Conservation (phyloP, 2,329 filamentous ascomycete species). For the Incumbomyces delicatus region DNA sequence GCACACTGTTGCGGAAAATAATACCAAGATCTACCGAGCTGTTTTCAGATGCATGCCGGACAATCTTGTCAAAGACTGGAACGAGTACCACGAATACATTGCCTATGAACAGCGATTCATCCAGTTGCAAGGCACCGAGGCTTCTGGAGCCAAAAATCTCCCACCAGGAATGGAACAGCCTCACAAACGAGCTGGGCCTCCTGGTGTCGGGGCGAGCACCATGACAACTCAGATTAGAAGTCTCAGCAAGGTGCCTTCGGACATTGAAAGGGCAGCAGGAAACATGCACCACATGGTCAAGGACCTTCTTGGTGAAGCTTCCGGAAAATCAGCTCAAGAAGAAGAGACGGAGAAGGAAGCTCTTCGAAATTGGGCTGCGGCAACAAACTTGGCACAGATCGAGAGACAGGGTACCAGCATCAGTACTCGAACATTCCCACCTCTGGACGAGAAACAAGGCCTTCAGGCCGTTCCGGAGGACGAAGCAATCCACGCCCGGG, state of each 20-base stretch:
- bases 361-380: slow-evolving; percentile 25
- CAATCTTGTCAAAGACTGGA: slow-evolving; percentile 86
- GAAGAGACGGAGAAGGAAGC: slow-evolving; percentile 24
- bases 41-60: slow-evolving; percentile 98
- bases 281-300: slow-evolving; percentile 26
- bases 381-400: slow-evolving; percentile 25
- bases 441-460: slow-evolving; percentile 15
- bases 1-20: slow-evolving; percentile 80
- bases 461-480: slow-evolving; percentile 16
- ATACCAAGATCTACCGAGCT: slow-evolving; percentile 84
- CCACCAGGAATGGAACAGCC: slow-evolving; percentile 36
- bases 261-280: slow-evolving; percentile 24
- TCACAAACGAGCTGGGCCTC: slow-evolving; percentile 30
- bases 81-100: slow-evolving; percentile 77
- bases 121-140: slow-evolving; percentile 49
- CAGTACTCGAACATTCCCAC: slow-evolving; percentile 13
- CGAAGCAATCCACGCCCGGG: slow-evolving; percentile 18
- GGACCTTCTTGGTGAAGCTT: slow-evolving; percentile 11
- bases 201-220: slow-evolving; percentile 27
- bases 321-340: slow-evolving; percentile 14
- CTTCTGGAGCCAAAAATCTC: slow-evolving; percentile 17
- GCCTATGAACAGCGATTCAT: slow-evolving; percentile 70
- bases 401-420: slow-evolving; percentile 27
- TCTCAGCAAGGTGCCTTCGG: slow-evolving; percentile 21
- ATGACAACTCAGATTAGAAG: slow-evolving; percentile 22